phyloP scores from a whole-genome alignment of 1,139 yeast species.

The Lodderomyces theae region DNA sequence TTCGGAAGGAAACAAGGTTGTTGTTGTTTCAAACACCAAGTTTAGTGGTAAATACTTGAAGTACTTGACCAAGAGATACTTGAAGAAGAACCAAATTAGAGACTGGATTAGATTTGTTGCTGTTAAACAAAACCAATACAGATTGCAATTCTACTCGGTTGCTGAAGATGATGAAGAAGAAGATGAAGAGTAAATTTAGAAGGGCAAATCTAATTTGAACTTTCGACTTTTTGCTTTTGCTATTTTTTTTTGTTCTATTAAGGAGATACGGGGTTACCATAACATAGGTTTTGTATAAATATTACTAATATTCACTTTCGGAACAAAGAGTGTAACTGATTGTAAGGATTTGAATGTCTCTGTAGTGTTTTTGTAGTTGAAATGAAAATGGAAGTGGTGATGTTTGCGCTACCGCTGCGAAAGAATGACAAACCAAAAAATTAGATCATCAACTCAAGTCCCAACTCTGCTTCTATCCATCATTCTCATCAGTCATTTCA shows the following conservation, averaged over 20 bases:
- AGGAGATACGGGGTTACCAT: background rate
- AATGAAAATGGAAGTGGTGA: too few relatives aligned
- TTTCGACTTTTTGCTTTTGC: background rate
- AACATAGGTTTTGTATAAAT: conserved; percentile 8
- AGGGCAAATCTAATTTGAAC: background rate
- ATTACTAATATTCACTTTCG: conserved; percentile 6
- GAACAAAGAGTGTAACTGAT: conserved; percentile 1
- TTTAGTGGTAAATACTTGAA: conserved; percentile 99
- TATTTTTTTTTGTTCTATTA: conserved; percentile 4
- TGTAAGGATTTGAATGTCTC: background rate
- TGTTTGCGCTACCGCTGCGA: background rate
- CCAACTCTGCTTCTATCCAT: background rate
- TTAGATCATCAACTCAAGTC: background rate
- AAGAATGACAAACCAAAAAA: background rate
- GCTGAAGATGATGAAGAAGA: conserved; percentile 87
- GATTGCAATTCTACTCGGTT: conserved; percentile 99
- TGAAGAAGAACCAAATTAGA: conserved; percentile 99
- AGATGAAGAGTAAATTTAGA: conserved; percentile 64
- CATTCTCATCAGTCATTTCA: background rate
- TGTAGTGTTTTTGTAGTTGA: background rate
- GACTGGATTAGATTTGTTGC: conserved; percentile 99
- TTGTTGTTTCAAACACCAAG: conserved; percentile 87
- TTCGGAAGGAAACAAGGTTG: conserved; percentile 74
- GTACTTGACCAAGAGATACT: conserved; percentile 99
- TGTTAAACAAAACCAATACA: conserved; percentile 93